These are phyloP conservation scores for Bipolaris bicolor DNA, from an alignment of 2,329 filamentous ascomycete species.

Conservation along the genomic window DNA sequence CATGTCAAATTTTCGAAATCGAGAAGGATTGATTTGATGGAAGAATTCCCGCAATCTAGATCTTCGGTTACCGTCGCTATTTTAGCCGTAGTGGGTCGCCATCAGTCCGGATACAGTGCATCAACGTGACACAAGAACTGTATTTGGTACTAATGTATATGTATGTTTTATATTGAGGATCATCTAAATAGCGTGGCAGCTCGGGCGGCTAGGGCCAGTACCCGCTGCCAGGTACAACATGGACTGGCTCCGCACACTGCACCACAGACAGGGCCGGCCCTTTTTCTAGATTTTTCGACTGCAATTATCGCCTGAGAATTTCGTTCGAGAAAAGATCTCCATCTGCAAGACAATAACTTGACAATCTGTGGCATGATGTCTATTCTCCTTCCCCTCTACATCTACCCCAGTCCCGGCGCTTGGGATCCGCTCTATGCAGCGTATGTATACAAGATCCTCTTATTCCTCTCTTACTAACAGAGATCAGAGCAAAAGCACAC, in stretches of 20 bases:
- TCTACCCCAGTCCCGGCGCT: slow-evolving; percentile 56
- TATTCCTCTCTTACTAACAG: not conserved
- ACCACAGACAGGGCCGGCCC: not conserved
- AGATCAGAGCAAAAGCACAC: slow-evolving; percentile 36
- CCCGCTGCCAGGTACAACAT: slow-evolving; percentile 15
- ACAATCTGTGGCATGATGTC: slow-evolving; percentile 29
- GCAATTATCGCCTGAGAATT: not conserved
- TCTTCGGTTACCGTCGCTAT: not conserved
- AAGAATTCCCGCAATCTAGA: slow-evolving; percentile 3
- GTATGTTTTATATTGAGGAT: slow-evolving; percentile 6
- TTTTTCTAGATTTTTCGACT: not conserved
- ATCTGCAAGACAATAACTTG: not conserved
- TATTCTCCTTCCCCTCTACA: slow-evolving; percentile 59
- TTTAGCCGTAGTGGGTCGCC: slow-evolving; percentile 3
- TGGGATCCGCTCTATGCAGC: slow-evolving; percentile 57
- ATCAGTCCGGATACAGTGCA: not conserved
- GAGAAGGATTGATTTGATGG: not conserved
- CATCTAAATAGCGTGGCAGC: slow-evolving; percentile 8
- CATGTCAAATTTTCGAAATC: not conserved
- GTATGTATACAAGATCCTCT: slow-evolving; percentile 36
- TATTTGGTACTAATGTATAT: not conserved
- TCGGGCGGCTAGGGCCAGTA: slow-evolving; percentile 4
- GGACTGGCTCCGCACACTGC: not conserved
- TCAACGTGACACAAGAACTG: not conserved
- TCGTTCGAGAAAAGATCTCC: not conserved